Evolutionary conservation across 768 basidiomycete species (phyloP).

Genomic region (Pisolithus albus): DNA sequence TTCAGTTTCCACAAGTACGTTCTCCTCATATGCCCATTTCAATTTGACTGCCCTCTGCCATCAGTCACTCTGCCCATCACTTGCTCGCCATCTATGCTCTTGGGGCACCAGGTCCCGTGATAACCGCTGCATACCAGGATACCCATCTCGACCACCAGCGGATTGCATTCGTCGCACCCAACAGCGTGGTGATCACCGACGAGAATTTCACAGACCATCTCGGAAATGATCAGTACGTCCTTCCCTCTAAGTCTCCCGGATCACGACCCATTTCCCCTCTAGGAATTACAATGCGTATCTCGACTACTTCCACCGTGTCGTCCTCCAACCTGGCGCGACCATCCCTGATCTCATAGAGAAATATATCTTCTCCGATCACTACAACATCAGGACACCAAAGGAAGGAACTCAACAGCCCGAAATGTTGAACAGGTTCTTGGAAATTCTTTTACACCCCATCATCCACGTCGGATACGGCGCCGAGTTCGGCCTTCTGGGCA

Average conservation of each 20-base stretch:
- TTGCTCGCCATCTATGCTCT: slow-evolving; percentile 53
- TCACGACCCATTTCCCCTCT: neutral
- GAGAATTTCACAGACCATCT: slow-evolving; percentile 19
- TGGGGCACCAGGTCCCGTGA: slow-evolving; percentile 41
- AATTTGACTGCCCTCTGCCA: slow-evolving; percentile 11
- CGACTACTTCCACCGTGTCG: slow-evolving; percentile 24
- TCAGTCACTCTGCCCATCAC: slow-evolving; percentile 53
- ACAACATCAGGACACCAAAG: slow-evolving; percentile 34
- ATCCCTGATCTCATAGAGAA: slow-evolving; percentile 46
- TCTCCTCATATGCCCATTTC: neutral
- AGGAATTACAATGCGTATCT: slow-evolving; percentile 29
- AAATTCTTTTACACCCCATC: slow-evolving; percentile 57
- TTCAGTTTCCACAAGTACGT: slow-evolving; percentile 28
- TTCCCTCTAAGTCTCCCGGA: neutral
- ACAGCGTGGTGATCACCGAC: slow-evolving; percentile 18
- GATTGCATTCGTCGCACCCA: slow-evolving; percentile 27
- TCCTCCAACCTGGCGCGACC: slow-evolving; percentile 22
- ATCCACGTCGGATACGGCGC: slow-evolving; percentile 59
- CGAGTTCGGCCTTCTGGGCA: slow-evolving; percentile 58
- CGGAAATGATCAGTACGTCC: slow-evolving; percentile 25
- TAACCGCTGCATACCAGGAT: slow-evolving; percentile 37
- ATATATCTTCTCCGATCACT: slow-evolving; percentile 49
- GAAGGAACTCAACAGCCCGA: slow-evolving; percentile 35
- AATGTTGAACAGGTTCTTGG: slow-evolving; percentile 55
- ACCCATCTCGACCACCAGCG: slow-evolving; percentile 34